Conservation (phyloP, 2,329 filamentous ascomycete species). For the Clarireedia paspali region DNA sequence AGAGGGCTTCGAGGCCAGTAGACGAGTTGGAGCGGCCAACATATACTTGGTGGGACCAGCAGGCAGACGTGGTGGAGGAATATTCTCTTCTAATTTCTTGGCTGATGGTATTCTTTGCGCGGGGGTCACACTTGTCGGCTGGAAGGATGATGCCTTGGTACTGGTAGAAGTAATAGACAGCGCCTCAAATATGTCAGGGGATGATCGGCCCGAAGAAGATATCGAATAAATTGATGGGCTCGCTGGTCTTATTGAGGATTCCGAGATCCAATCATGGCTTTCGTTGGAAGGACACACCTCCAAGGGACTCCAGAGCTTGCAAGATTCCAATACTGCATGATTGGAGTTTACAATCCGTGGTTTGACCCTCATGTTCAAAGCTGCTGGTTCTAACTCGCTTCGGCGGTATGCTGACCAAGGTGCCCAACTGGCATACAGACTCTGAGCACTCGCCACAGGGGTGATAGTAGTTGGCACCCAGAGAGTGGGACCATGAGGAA, state of each 20-base stretch:
- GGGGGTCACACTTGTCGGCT: background rate
- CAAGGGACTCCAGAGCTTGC: constrained; percentile 21
- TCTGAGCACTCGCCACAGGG: background rate
- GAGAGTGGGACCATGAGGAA: background rate
- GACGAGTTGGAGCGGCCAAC: constrained; percentile 13
- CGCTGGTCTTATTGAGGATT: constrained; percentile 25
- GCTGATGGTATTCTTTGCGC: constrained; percentile 13
- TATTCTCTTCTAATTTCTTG: constrained; percentile 10
- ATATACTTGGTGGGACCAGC: constrained; percentile 12
- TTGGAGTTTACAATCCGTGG: constrained; percentile 9
- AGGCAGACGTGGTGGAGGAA: constrained; percentile 7
- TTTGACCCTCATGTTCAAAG: constrained; percentile 21
- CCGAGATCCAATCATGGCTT: constrained; percentile 29
- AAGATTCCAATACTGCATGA: constrained; percentile 18
- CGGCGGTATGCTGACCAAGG: constrained; percentile 16
- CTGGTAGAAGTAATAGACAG: constrained; percentile 27
- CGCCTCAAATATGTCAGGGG: constrained; percentile 23
- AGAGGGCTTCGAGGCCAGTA: background rate
- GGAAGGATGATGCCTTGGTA: constrained; percentile 28
- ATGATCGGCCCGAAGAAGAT: constrained; percentile 24
- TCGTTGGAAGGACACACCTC: constrained; percentile 2
- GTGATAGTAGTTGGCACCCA: constrained; percentile 12
- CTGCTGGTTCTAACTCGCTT: constrained; percentile 19
- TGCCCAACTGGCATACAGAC: constrained; percentile 16
- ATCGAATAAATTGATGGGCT: constrained; percentile 26